phyloP scores from a whole-genome alignment of 495 filamentous ascomycete genomes.

The Xylaria sp. region DNA sequence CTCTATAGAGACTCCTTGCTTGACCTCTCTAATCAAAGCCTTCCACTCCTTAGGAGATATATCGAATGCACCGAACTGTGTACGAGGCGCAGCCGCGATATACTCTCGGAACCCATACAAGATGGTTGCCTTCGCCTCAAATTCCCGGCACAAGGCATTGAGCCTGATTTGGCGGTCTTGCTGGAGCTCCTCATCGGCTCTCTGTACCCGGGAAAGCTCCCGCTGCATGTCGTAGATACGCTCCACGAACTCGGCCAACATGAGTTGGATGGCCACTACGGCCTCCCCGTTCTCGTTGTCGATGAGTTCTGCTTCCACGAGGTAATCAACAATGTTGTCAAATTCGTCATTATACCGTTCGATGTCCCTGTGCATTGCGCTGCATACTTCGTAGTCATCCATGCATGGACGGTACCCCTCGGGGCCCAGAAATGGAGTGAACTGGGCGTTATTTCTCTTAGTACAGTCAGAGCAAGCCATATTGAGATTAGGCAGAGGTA shows the following conservation, averaged over 20 bases:
- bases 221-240: constrained; percentile 2
- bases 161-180: background rate
- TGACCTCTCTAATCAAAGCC: background rate
- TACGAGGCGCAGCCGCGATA: background rate
- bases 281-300: background rate
- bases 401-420: background rate
- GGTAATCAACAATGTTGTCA: background rate
- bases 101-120: background rate
- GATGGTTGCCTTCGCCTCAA: background rate
- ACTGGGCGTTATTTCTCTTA: background rate
- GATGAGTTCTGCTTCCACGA: background rate
- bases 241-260: background rate
- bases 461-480: background rate
- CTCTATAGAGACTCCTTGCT: background rate
- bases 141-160: background rate
- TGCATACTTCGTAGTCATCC: constrained; percentile 4
- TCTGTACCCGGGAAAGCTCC: background rate
- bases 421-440: background rate
- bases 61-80: background rate
- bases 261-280: background rate
- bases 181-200: background rate
- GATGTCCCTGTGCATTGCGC: constrained; percentile 9
- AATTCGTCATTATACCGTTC: background rate
- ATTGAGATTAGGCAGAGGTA: background rate
- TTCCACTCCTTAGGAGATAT: background rate